A percentile compares a stretch with the other conserved stretches of the same genome.
These are phyloP conservation scores for Pythium sukuiense DNA, from an alignment of 352 stramenopile species.

Conservation along the genomic window DNA sequence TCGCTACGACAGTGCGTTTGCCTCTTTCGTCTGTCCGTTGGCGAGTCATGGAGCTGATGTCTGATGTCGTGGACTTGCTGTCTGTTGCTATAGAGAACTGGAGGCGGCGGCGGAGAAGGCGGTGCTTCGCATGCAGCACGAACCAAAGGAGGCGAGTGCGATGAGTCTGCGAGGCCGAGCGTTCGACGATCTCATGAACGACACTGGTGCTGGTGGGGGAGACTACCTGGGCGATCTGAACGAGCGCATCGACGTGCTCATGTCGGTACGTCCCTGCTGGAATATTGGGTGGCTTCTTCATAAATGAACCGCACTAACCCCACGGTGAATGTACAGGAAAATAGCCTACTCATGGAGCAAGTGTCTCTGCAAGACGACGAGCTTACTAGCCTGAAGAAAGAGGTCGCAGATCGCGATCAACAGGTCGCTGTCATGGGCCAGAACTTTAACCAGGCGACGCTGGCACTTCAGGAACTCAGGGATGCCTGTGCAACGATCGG, in stretches of 20 bases:
- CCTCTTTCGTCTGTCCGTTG: not conserved
- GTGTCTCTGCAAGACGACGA: conserved; percentile 77
- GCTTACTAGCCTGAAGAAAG: conserved; percentile 58
- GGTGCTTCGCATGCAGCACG: conserved; percentile 49
- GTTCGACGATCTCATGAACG: conserved; percentile 35
- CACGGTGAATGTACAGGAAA: conserved; percentile 39
- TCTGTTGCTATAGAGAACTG: conserved; percentile 47
- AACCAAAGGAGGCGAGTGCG: conserved; percentile 33
- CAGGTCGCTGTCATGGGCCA: conserved; percentile 71
- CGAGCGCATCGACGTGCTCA: conserved; percentile 77
- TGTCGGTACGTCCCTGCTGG: conserved; percentile 41
- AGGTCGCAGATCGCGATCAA: conserved; percentile 62
- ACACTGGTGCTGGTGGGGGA: conserved; percentile 29
- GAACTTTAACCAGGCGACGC: conserved; percentile 74
- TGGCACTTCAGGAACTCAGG: conserved; percentile 64
- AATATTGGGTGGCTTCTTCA: not conserved
- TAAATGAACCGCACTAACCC: not conserved
- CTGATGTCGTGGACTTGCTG: too few relatives aligned
- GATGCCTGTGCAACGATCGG: conserved; percentile 53
- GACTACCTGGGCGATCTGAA: conserved; percentile 76
- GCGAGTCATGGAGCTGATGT: too few relatives aligned
- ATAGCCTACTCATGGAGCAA: conserved; percentile 83
- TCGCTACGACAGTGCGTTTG: conserved; percentile 55
- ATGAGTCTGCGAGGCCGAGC: conserved; percentile 10
- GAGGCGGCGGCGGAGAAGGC: conserved; percentile 55